phyloP scores from a whole-genome alignment of 2,329 filamentous ascomycete genomes.

The Verticillium zaregamsianum region DNA sequence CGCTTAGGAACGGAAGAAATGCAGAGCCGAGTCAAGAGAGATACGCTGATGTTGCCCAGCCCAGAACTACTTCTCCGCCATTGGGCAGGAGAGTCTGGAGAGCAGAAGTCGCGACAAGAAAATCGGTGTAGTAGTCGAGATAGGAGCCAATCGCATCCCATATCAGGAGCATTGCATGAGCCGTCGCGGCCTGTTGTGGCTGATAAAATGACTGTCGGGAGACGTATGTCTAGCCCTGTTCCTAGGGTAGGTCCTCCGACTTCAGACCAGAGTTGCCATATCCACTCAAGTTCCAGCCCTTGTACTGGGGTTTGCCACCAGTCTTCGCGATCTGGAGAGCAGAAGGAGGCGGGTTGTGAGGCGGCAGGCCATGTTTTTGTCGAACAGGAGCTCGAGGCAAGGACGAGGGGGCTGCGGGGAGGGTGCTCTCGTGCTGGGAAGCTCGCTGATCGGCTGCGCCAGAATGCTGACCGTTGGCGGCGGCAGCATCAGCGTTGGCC shows the following conservation, averaged over 20 bases:
- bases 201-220: background rate
- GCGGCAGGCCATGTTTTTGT: slow-evolving; percentile 12
- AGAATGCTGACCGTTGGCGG: slow-evolving; percentile 15
- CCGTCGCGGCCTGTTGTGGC: background rate
- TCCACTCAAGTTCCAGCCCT: slow-evolving; percentile 34
- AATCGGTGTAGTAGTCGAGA: background rate
- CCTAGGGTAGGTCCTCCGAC: slow-evolving; percentile 22
- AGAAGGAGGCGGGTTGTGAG: slow-evolving; percentile 27
- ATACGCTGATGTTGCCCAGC: slow-evolving; percentile 1
- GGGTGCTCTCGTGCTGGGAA: slow-evolving; percentile 14
- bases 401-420: slow-evolving; percentile 33
- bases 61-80: slow-evolving; percentile 11
- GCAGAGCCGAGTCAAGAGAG: background rate
- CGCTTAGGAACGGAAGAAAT: background rate
- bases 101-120: background rate
- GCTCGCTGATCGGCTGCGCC: background rate
- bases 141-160: background rate
- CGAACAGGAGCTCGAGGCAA: slow-evolving; percentile 30
- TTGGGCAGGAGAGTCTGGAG: slow-evolving; percentile 6
- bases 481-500: slow-evolving; percentile 21
- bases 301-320: slow-evolving; percentile 24
- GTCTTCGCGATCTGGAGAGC: slow-evolving; percentile 16
- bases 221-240: background rate
- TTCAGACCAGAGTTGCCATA: slow-evolving; percentile 35
- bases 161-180: background rate